These are phyloP conservation scores for Colletotrichum musicola DNA, from an alignment of 2,329 filamentous ascomycete species.

Conservation along the genomic window DNA sequence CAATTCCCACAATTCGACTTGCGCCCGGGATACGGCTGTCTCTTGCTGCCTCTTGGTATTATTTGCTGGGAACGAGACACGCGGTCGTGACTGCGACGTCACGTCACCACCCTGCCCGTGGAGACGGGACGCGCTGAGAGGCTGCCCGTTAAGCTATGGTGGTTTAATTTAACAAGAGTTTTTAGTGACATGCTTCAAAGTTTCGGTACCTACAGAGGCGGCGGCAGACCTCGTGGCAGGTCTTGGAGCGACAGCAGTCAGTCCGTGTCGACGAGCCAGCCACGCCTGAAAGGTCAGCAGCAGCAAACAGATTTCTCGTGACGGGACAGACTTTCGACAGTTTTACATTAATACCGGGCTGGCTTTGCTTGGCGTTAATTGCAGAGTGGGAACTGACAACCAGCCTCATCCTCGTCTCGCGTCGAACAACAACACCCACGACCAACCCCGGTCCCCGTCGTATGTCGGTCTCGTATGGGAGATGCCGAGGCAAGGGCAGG, in stretches of 20 bases:
- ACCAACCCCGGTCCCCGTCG: background rate
- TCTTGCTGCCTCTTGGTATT: background rate
- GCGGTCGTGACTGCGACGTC: background rate
- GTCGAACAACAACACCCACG: background rate
- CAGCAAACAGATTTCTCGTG: background rate
- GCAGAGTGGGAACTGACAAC: slow-evolving; percentile 21
- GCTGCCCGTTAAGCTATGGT: slow-evolving; percentile 5
- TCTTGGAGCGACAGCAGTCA: slow-evolving; percentile 17
- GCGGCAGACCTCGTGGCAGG: slow-evolving; percentile 22
- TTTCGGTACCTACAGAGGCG: background rate
- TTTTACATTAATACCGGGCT: background rate
- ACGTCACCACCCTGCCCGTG: background rate
- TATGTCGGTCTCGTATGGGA: slow-evolving; percentile 22
- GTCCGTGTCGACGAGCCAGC: background rate
- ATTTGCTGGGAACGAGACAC: background rate
- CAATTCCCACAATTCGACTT: background rate
- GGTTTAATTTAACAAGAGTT: slow-evolving; percentile 8
- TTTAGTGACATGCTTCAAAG: background rate
- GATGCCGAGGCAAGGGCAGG: slow-evolving; percentile 24
- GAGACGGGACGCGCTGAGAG: background rate
- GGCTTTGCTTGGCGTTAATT: slow-evolving; percentile 4
- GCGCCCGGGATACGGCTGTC: slow-evolving; percentile 14
- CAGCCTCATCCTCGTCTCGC: slow-evolving; percentile 14
- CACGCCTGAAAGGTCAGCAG: slow-evolving; percentile 16
- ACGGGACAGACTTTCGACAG: too few relatives aligned